Conservation (phyloP, 2,329 filamentous ascomycete species). For the Parafenestella ontariensis region DNA sequence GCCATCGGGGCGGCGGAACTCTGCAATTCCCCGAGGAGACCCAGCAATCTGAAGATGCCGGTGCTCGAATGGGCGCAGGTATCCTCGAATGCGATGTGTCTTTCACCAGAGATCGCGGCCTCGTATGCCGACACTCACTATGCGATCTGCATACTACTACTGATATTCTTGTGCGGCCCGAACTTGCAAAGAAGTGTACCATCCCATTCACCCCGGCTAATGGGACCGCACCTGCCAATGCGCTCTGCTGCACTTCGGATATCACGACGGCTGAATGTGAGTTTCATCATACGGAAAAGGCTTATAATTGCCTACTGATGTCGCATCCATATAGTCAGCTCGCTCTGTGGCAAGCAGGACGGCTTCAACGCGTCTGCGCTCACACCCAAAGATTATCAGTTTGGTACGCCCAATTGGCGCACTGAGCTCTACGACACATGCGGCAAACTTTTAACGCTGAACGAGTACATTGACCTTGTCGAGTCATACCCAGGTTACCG, state of each 20-base stretch:
- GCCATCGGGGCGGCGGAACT: slow-evolving; percentile 66
- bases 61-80: slow-evolving; percentile 71
- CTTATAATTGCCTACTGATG: too few species aligned
- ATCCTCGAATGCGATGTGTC: slow-evolving; percentile 72
- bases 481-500: slow-evolving; percentile 59
- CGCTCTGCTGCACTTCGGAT: slow-evolving; percentile 26
- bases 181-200: slow-evolving; percentile 70
- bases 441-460: slow-evolving; percentile 63
- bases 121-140: slow-evolving; percentile 73
- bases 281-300: neutral
- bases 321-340: slow-evolving; percentile 11
- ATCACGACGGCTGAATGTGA: slow-evolving; percentile 25
- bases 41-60: slow-evolving; percentile 65
- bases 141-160: slow-evolving; percentile 74
- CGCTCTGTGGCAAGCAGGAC: slow-evolving; percentile 34
- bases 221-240: slow-evolving; percentile 18
- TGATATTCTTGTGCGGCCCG: slow-evolving; percentile 68
- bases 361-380: slow-evolving; percentile 67
- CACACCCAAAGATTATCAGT: slow-evolving; percentile 62
- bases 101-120: slow-evolving; percentile 69
- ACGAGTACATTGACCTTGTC: slow-evolving; percentile 66
- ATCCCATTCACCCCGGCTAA: slow-evolving; percentile 65
- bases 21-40: slow-evolving; percentile 72
- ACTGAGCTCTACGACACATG: slow-evolving; percentile 70
- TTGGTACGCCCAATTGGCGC: slow-evolving; percentile 64